These are phyloP conservation scores for Blastocystis sp. DNA, from an alignment of 352 stramenopile species.

Conservation along the genomic window DNA sequence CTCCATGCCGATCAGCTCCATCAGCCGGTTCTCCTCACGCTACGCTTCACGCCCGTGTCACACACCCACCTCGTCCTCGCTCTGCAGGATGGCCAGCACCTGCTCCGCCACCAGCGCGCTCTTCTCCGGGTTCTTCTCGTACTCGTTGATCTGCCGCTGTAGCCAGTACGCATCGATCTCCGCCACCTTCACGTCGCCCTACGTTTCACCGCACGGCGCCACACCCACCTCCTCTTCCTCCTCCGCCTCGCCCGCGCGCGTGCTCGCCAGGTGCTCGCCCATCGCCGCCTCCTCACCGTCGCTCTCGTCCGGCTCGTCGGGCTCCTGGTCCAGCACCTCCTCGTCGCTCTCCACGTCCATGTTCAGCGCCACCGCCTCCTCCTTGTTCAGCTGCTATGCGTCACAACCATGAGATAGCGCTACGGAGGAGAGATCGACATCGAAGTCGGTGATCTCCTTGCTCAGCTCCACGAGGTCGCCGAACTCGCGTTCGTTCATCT, in stretches of 20 bases:
- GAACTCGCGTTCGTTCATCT: slow-evolving; percentile 77
- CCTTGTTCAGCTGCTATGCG: slow-evolving; percentile 74
- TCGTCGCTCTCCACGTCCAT: slow-evolving; percentile 88
- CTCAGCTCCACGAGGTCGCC: slow-evolving; percentile 80
- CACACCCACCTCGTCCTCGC: slow-evolving; percentile 27
- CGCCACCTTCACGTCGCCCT: slow-evolving; percentile 75
- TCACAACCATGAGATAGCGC: slow-evolving; percentile 71
- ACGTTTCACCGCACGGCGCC: neutral
- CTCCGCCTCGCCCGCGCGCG: neutral
- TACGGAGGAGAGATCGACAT: slow-evolving; percentile 71
- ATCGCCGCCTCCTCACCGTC: slow-evolving; percentile 50
- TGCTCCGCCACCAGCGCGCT: slow-evolving; percentile 86
- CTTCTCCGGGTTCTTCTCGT: slow-evolving; percentile 89
- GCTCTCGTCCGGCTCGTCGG: slow-evolving; percentile 84
- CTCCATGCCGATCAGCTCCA: slow-evolving; percentile 94
- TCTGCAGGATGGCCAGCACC: slow-evolving; percentile 75
- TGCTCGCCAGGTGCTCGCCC: neutral
- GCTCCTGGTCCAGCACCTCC: slow-evolving; percentile 81
- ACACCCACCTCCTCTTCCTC: slow-evolving; percentile 69
- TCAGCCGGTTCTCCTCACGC: slow-evolving; percentile 89
- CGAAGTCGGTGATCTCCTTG: slow-evolving; percentile 84
- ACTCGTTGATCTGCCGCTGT: slow-evolving; percentile 89
- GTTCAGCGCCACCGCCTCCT: slow-evolving; percentile 87
- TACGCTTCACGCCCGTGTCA: slow-evolving; percentile 70
- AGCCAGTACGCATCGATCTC: slow-evolving; percentile 97